Conservation (phyloP, 805 yeast genomes). For the Zygosaccharomyces siamensis region DNA sequence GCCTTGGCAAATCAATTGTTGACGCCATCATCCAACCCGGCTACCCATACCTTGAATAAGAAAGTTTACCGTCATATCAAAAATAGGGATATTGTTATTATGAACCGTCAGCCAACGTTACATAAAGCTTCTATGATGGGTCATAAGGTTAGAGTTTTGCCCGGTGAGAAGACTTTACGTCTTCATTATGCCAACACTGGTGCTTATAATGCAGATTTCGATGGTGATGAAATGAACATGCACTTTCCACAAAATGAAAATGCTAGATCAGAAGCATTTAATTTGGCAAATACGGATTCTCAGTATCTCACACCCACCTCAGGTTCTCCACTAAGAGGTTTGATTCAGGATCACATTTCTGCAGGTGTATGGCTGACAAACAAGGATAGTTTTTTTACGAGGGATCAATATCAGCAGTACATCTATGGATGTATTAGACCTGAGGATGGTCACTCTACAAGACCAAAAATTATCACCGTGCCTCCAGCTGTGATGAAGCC, state of each 20-base stretch:
- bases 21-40: constrained; percentile 68
- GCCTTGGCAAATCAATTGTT: constrained; percentile 90
- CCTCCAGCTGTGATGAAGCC: constrained; percentile 92
- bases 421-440: constrained; percentile 93
- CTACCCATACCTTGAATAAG: constrained; percentile 67
- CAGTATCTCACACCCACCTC: constrained; percentile 98
- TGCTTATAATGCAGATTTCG: constrained; percentile 98
- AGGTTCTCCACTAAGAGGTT: constrained; percentile 96
- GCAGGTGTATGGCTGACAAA: constrained; percentile 98
- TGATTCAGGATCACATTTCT: constrained; percentile 97
- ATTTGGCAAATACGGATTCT: constrained; percentile 93
- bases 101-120: constrained; percentile 99
- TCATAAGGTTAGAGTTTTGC: constrained; percentile 92
- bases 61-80: constrained; percentile 93
- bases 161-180: constrained; percentile 94
- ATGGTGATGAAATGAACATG: constrained; percentile 99
- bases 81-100: constrained; percentile 90
- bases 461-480: constrained; percentile 61
- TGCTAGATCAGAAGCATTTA: constrained; percentile 92
- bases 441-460: constrained; percentile 92
- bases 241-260: constrained; percentile 98
- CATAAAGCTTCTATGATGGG: constrained; percentile 99
- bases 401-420: constrained; percentile 90
- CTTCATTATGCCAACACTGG: constrained; percentile 98
- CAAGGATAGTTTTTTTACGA: constrained; percentile 85